Conservation (phyloP, 176 grass and related monocot species). For the Chrysopogon serrulatus region DNA sequence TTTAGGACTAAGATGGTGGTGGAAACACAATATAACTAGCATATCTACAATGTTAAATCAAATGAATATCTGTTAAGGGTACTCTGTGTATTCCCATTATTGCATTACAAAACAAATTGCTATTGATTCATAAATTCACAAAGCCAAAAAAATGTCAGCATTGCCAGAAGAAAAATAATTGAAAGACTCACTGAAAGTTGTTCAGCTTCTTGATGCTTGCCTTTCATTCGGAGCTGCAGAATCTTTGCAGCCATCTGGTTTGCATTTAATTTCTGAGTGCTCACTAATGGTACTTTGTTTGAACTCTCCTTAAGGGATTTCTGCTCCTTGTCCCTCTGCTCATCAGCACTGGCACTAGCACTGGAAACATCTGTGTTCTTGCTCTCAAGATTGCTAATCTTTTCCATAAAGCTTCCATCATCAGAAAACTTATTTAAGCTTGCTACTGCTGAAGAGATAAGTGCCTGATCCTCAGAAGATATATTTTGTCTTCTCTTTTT, state of each 20-base stretch:
- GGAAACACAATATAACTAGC: background rate
- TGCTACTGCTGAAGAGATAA: constrained; percentile 70
- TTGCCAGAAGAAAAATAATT: constrained; percentile 26
- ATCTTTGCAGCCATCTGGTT: constrained; percentile 92
- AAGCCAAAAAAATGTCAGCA: background rate
- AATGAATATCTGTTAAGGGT: background rate
- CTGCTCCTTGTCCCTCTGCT: constrained; percentile 18
- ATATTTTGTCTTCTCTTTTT: constrained; percentile 58
- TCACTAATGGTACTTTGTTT: constrained; percentile 15
- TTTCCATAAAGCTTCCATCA: constrained; percentile 92
- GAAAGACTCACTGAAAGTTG: constrained; percentile 71
- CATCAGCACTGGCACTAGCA: constrained; percentile 20
- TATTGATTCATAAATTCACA: constrained; percentile 18
- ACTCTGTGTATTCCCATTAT: background rate
- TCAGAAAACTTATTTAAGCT: constrained; percentile 74
- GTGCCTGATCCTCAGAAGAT: constrained; percentile 63
- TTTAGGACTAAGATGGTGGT: background rate
- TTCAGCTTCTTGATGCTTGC: constrained; percentile 82
- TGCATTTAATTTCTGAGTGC: constrained; percentile 60
- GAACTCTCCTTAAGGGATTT: constrained; percentile 33
- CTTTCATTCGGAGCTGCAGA: constrained; percentile 91
- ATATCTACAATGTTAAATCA: background rate
- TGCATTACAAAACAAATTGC: background rate
- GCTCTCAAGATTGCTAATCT: constrained; percentile 36
- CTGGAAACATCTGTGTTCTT: constrained; percentile 33